Conservation (phyloP, 208 protist genomes). For the Trypanosoma platydactyli region DNA sequence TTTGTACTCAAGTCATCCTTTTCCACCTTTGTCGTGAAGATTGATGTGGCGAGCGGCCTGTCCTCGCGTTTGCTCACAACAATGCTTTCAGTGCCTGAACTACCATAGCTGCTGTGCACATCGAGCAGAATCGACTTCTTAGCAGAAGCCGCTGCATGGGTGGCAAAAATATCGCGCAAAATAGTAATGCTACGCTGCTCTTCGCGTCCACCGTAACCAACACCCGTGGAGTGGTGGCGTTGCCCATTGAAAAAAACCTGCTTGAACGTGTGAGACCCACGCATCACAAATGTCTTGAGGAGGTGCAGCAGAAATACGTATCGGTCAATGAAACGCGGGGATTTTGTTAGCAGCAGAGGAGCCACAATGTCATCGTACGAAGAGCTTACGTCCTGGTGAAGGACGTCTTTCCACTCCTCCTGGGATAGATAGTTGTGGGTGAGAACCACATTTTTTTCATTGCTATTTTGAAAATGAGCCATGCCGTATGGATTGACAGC, state of each 20-base stretch:
- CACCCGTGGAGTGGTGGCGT: slow-evolving; percentile 66
- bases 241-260: slow-evolving; percentile 61
- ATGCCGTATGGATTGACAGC: slow-evolving; percentile 89
- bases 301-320: slow-evolving; percentile 55
- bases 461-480: slow-evolving; percentile 69
- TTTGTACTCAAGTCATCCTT: slow-evolving; percentile 34
- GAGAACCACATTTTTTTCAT: slow-evolving; percentile 88
- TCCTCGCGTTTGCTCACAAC: slow-evolving; percentile 42
- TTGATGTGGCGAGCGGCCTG: slow-evolving; percentile 17
- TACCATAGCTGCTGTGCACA: slow-evolving; percentile 71
- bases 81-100: slow-evolving; percentile 68
- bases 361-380: slow-evolving; percentile 49
- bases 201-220: slow-evolving; percentile 70
- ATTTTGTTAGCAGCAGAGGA: slow-evolving; percentile 29
- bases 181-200: slow-evolving; percentile 65
- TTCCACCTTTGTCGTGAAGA: slow-evolving; percentile 31
- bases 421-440: slow-evolving; percentile 74
- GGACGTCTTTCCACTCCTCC: slow-evolving; percentile 52
- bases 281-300: slow-evolving; percentile 28
- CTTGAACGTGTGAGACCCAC: slow-evolving; percentile 51
- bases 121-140: slow-evolving; percentile 66
- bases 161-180: slow-evolving; percentile 49
- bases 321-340: slow-evolving; percentile 71
- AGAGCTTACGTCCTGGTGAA: slow-evolving; percentile 38
- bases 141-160: slow-evolving; percentile 30